These are phyloP conservation scores for Cyclanthera cordifolia DNA, from an alignment of 306 rosid species.

Conservation along the genomic window DNA sequence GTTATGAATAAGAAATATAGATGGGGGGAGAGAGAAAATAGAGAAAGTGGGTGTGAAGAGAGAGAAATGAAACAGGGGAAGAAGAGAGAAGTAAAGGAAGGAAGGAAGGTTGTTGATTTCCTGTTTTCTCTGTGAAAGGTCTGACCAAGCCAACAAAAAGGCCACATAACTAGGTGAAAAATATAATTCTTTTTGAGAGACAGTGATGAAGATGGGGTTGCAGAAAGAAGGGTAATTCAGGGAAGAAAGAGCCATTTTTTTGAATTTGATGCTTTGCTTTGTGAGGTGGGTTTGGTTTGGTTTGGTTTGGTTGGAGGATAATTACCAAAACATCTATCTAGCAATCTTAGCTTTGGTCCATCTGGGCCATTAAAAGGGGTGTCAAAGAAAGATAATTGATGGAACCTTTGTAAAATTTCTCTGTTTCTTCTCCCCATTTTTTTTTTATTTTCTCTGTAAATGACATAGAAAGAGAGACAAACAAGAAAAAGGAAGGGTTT, in stretches of 20 bases:
- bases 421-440: slow-evolving; percentile 56
- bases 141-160: slow-evolving; percentile 89
- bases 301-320: slow-evolving; percentile 91
- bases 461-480: not conserved
- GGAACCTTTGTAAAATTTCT: slow-evolving; percentile 40
- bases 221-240: slow-evolving; percentile 96
- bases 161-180: slow-evolving; percentile 98
- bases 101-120: slow-evolving; percentile 70
- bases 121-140: slow-evolving; percentile 85
- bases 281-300: slow-evolving; percentile 30
- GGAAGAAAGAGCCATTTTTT: slow-evolving; percentile 29
- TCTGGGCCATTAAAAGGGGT: slow-evolving; percentile 87
- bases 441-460: slow-evolving; percentile 14
- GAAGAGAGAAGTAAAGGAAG: slow-evolving; percentile 18
- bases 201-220: slow-evolving; percentile 97
- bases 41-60: slow-evolving; percentile 6
- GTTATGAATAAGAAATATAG: slow-evolving; percentile 2
- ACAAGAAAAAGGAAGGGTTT: not conserved
- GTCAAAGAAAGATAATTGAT: slow-evolving; percentile 30
- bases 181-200: slow-evolving; percentile 55
- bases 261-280: slow-evolving; percentile 22
- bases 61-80: slow-evolving; percentile 14
- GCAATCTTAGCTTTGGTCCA: slow-evolving; percentile 53
- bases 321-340: slow-evolving; percentile 46
- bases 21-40: not conserved